Evolutionary conservation across 805 yeast species (phyloP).

Genomic region (Kuraishia piskuri): DNA sequence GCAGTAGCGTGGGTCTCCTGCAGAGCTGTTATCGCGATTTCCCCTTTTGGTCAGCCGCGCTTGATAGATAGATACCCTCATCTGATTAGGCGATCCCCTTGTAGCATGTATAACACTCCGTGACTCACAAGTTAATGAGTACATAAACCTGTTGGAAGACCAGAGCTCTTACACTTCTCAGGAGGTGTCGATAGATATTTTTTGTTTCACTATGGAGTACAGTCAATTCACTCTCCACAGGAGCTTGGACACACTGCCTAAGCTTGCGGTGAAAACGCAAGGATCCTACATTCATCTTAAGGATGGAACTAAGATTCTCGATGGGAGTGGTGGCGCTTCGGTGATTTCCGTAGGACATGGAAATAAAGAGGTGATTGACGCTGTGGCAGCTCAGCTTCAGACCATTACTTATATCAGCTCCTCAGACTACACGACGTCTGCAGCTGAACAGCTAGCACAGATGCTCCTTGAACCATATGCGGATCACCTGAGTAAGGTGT

Average conservation of each 20-base stretch:
- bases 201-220: conserved; percentile 2
- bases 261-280: conserved; percentile 2
- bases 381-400: conserved; percentile 6
- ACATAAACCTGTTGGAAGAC: neutral
- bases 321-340: conserved; percentile 16
- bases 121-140: neutral
- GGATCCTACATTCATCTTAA: conserved; percentile 8
- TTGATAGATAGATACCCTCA: neutral
- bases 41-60: neutral
- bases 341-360: conserved; percentile 13
- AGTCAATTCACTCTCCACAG: conserved; percentile 1
- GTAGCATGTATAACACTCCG: neutral
- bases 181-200: too few relatives aligned
- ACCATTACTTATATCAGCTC: conserved; percentile 7
- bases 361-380: conserved; percentile 6
- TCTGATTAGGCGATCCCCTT: neutral
- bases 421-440: conserved; percentile 6
- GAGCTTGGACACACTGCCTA: neutral
- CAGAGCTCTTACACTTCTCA: too few relatives aligned
- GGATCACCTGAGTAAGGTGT: conserved; percentile 8
- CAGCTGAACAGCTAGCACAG: conserved; percentile 9
- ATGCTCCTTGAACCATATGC: conserved; percentile 5
- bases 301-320: conserved; percentile 8
- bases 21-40: neutral
- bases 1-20: neutral